Evolutionary conservation across 805 yeast genomes (phyloP).

Genomic region (Candida manassasensis): DNA sequence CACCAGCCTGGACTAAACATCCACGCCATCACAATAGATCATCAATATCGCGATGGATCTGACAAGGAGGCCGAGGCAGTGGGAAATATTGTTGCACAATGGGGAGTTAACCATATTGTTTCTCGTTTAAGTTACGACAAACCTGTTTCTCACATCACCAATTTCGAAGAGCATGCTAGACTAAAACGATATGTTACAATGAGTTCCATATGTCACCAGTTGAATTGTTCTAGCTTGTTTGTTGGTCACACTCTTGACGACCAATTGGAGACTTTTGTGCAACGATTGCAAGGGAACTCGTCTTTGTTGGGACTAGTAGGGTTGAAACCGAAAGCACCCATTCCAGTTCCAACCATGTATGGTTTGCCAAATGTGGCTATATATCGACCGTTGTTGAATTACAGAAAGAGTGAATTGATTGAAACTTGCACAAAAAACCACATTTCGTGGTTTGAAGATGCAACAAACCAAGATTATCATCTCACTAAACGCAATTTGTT

Average conservation of each 20-base stretch:
- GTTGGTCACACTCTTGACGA: conserved; percentile 72
- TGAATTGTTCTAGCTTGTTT: conserved; percentile 35
- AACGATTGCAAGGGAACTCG: conserved; percentile 43
- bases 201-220: conserved; percentile 31
- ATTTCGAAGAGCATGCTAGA: conserved; percentile 61
- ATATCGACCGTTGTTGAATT: conserved; percentile 50
- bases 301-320: conserved; percentile 55
- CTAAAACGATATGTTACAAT: conserved; percentile 45
- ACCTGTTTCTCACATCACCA: conserved; percentile 25
- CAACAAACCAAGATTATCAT: conserved; percentile 49
- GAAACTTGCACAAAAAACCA: conserved; percentile 38
- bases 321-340: conserved; percentile 29
- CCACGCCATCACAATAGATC: conserved; percentile 64
- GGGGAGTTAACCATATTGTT: conserved; percentile 34
- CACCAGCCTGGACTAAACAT: conserved; percentile 28
- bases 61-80: conserved; percentile 45
- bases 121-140: conserved; percentile 19
- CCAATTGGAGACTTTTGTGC: conserved; percentile 63
- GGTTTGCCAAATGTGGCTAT: conserved; percentile 16
- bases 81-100: conserved; percentile 21
- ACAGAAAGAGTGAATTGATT: conserved; percentile 41
- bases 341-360: conserved; percentile 25
- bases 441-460: conserved; percentile 67
- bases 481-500: conserved; percentile 57
- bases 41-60: conserved; percentile 48